Conservation (phyloP, 2,329 filamentous ascomycete genomes). For the Penicillium sumatraense region DNA sequence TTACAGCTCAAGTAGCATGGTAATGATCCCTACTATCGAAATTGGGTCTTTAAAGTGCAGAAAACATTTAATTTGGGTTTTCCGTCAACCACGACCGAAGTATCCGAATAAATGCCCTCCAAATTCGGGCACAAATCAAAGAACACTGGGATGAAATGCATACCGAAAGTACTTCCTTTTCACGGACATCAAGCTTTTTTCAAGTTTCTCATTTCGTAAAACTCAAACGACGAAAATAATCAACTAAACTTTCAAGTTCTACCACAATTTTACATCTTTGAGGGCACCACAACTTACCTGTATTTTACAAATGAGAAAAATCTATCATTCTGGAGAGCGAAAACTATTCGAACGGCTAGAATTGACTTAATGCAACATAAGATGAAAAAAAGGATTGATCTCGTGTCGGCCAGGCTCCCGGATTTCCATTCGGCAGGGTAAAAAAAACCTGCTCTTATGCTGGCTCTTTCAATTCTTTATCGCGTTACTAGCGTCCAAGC, state of each 20-base stretch:
- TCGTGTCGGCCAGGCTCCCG: not conserved
- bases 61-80: not conserved
- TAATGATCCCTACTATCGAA: not conserved
- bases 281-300: not conserved
- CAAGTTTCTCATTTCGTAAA: not conserved
- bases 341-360: not conserved
- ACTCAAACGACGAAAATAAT: not conserved
- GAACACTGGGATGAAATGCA: not conserved
- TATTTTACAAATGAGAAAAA: not conserved
- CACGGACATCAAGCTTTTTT: not conserved
- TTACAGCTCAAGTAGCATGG: not conserved
- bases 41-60: not conserved
- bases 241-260: not conserved
- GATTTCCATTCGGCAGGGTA: not conserved
- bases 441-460: not conserved
- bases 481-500: not conserved
- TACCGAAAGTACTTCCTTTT: not conserved
- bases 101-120: not conserved
- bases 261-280: not conserved
- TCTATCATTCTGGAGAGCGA: not conserved
- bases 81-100: not conserved
- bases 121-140: not conserved
- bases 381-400: not conserved
- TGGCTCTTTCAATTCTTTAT: not conserved
- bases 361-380: not conserved